These are phyloP conservation scores for Protea cynaroides DNA, from an alignment of 164 flowering plant genomes.

Conservation along the genomic window DNA sequence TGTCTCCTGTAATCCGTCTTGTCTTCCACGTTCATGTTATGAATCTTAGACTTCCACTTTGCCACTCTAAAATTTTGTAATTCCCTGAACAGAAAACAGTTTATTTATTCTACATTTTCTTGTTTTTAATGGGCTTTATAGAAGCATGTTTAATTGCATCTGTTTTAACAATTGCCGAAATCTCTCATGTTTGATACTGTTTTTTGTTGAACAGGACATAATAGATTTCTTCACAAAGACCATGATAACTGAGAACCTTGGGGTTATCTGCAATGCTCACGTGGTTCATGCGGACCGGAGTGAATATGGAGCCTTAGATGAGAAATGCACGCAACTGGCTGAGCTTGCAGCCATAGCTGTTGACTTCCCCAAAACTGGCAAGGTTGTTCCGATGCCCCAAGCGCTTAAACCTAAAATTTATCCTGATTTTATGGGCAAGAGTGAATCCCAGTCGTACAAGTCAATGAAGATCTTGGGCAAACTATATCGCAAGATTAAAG, in stretches of 20 bases:
- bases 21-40: neutral
- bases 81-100: neutral
- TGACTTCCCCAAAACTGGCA: slow-evolving; percentile 95
- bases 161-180: neutral
- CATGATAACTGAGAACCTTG: slow-evolving; percentile 78
- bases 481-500: slow-evolving; percentile 59
- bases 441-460: slow-evolving; percentile 53
- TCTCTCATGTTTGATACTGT: slow-evolving; percentile 7
- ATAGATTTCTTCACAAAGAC: slow-evolving; percentile 63
- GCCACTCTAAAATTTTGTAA: neutral
- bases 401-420: slow-evolving; percentile 69
- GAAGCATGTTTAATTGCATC: neutral
- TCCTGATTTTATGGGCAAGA: slow-evolving; percentile 95
- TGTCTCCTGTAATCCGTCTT: neutral
- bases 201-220: slow-evolving; percentile 56
- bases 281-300: slow-evolving; percentile 94
- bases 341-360: slow-evolving; percentile 90
- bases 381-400: slow-evolving; percentile 58
- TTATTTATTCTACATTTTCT: neutral
- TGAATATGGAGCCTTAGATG: slow-evolving; percentile 71
- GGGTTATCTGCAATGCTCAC: slow-evolving; percentile 85
- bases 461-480: slow-evolving; percentile 71
- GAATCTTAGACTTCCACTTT: too few relatives aligned
- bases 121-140: neutral
- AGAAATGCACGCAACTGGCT: slow-evolving; percentile 65